Evolutionary conservation across 306 rosid genomes (phyloP), one percentile per base, ranked within the genome.

Genomic region (Prinsepia uniflora): DNA sequence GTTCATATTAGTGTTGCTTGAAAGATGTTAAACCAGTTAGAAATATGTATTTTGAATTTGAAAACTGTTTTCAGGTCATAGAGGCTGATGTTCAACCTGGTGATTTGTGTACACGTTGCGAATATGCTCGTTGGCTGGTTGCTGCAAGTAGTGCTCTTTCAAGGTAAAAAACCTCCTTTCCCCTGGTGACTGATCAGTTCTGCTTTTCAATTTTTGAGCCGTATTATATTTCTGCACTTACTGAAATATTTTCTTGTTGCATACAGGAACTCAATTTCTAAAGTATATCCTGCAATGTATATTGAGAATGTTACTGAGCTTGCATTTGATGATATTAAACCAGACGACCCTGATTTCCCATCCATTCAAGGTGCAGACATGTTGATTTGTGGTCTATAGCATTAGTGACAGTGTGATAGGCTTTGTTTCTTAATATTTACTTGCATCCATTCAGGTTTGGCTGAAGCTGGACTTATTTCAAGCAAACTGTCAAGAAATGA

Each of bases 281-380:
- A 95, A 86, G 92, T 95, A 52, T 95, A 95, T 80, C 99, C 96
- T 76, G 96, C 99, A 60, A 95, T 95, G 99, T 95, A 82, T 79
- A 87, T 95, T 68, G 96, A 86, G 80, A 87, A 87, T 80, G 89
- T 85, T 74, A 89, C 97, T 8, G 96, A 95, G 81, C 93, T 89
- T 73, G 97, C 97, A 54, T 95, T 89, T 86, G 96, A 95, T 68
- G 99, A 95, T 76, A 79, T 91, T 82, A 86, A 91, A 66, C 87
- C 96, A 3, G 78, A 86, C 72, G 99, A 95, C 77, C 96, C 93
- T 71, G 99, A 95, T 85, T 95, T 95, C 84, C 73, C 91, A 76
- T 86, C 92, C 74, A 91, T 95, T 73, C 99, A 95, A 91, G 99
- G 99, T 91, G 40, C 69, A 83, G 76, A 49, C 10, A 61, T 81